Base-by-base conservation (phyloP, 1,284 basidiomycete genomes). In the Leccinum subrobustum region DNA sequence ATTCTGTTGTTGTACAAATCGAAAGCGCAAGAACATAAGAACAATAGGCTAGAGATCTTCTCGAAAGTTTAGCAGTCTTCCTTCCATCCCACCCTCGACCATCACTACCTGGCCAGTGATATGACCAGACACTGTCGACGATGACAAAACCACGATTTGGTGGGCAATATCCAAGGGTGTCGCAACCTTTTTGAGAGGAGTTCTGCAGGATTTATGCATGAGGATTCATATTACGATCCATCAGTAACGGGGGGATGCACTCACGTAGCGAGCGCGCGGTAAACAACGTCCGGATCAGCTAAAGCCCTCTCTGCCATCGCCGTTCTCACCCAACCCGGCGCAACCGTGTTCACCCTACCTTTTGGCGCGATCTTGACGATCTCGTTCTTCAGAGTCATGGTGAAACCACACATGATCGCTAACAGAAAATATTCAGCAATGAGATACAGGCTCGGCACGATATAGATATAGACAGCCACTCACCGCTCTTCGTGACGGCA, bases 51-150 rank as follows among this genome's bases (percentile, higher is more conserved):
- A 61, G 31, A 74, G 35, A 60, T 81, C 80, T 47, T 76, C 72
- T 8, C 70, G 75, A 29, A 63, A 68, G 65, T 83, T 82, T 63
- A 82, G 68, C 39, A 83, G 60, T 7, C 80, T 73, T 50, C 90
- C 90, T 78, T 92, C 90, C 88, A 91, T 89, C 1, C 90, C 89
- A 2, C 90, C 90, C 60, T 86, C 83, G 2, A 91, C 81, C 83
- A 89, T 86, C 44, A 91, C 65, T 11, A 86, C 82, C 66, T 90
- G 84, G 0, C 90, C 89, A 0, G 84, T 84, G 16, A 91, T 81
- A 70, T 92, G 89, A 0, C 89, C 89, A 3, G 89, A 91, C 0
- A 91, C 70, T 3, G 73, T 76, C 4, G 81, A 75, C 0, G 88
- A 91, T 0, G 89, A 81, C 1, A 92, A 72, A 2, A 89, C 64